phyloP scores from a whole-genome alignment of 164 flowering plant species.

The Stephania yunnanensis region DNA sequence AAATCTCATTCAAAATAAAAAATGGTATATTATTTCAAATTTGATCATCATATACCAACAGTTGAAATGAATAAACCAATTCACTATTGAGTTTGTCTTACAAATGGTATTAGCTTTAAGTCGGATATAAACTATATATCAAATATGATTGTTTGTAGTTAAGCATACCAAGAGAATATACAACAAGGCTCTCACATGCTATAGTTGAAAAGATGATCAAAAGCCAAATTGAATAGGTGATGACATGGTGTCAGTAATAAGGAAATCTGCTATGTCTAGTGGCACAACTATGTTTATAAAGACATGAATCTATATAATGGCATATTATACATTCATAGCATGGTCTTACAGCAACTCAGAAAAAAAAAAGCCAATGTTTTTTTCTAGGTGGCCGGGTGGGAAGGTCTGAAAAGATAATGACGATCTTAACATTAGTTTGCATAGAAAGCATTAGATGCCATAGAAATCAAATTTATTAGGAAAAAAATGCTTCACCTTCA shows the following conservation, averaged over 20 bases:
- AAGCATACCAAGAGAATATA: background rate
- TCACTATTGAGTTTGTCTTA: background rate
- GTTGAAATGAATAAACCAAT: background rate
- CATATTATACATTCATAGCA: background rate
- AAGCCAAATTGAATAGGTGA: background rate
- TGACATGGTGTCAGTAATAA: background rate
- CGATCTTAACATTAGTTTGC: background rate
- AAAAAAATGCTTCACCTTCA: constrained; percentile 47
- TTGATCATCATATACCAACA: background rate
- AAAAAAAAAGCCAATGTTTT: constrained; percentile 65
- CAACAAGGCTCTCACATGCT: background rate
- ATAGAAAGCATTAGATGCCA: background rate
- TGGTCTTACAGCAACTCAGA: constrained; percentile 15
- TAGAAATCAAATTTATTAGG: background rate
- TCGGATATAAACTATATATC: background rate
- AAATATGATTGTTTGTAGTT: background rate
- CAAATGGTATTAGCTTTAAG: background rate
- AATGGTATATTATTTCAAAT: background rate
- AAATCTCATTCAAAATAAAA: background rate
- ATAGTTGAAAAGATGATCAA: background rate
- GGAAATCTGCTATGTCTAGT: background rate
- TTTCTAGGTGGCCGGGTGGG: constrained; percentile 45
- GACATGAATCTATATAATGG: background rate
- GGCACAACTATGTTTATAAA: background rate
- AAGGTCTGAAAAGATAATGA: constrained; percentile 43